Percentiles rank a stretch among this genome's conserved stretches.
Evolutionary conservation across 495 filamentous ascomycete species (phyloP).

Genomic region (Talaromyces adpressus): DNA sequence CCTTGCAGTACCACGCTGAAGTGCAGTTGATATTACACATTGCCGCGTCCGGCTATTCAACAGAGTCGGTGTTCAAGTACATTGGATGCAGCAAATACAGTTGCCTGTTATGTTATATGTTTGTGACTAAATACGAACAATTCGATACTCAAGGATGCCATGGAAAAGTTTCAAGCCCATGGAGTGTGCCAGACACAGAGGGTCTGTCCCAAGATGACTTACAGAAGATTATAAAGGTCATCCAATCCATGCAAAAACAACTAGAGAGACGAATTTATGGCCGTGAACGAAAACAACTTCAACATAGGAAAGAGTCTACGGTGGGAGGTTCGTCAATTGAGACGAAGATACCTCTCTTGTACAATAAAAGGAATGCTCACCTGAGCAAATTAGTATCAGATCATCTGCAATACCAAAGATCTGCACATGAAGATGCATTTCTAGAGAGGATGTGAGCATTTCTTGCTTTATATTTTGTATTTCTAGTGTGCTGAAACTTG

Average conservation of each 20-base stretch:
- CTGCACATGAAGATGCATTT: not conserved
- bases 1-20: not conserved
- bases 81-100: not conserved
- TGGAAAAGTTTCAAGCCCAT: not conserved
- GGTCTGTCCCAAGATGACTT: not conserved
- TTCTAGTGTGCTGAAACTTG: not conserved
- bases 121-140: not conserved
- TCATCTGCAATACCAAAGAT: not conserved
- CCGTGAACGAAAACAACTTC: not conserved
- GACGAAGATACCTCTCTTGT: not conserved
- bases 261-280: not conserved
- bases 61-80: not conserved
- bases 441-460: not conserved
- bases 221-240: not conserved
- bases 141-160: constrained; percentile 4
- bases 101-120: not conserved
- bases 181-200: not conserved
- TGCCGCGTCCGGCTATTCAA: not conserved
- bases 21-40: not conserved
- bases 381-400: not conserved
- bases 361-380: not conserved
- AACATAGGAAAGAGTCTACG: not conserved
- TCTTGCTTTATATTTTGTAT: not conserved
- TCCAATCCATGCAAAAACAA: not conserved
- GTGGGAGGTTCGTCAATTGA: not conserved